A percentile compares a stretch with the other conserved stretches of the same genome.
These are phyloP conservation scores for Alternaria rosae DNA, from an alignment of 2,329 filamentous ascomycete species.

Conservation along the genomic window DNA sequence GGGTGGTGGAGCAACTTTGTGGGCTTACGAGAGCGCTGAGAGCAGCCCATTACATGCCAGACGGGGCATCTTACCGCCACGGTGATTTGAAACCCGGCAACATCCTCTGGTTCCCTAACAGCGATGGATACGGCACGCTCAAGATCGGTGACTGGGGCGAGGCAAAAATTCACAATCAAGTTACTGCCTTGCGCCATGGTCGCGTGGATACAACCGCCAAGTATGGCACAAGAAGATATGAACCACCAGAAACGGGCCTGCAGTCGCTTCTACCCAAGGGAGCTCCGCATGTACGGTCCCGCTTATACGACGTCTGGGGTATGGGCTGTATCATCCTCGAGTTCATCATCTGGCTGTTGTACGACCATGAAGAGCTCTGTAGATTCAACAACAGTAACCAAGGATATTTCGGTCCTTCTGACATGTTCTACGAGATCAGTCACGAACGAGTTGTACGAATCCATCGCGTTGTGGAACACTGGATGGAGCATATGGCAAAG, in stretches of 20 bases:
- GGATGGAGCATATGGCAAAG: slow-evolving; percentile 10
- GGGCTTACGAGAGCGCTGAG: slow-evolving; percentile 31
- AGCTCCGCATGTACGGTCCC: slow-evolving; percentile 10
- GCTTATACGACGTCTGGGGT: slow-evolving; percentile 32
- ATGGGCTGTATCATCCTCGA: slow-evolving; percentile 36
- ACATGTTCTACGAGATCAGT: neutral
- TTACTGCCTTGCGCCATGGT: slow-evolving; percentile 5
- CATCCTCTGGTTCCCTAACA: slow-evolving; percentile 39
- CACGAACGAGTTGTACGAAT: neutral
- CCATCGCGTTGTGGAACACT: neutral
- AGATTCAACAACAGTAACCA: slow-evolving; percentile 1
- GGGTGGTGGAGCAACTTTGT: slow-evolving; percentile 14
- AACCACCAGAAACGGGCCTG: slow-evolving; percentile 14
- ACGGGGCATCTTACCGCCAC: slow-evolving; percentile 26
- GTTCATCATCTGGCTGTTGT: slow-evolving; percentile 30
- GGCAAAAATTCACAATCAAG: slow-evolving; percentile 9
- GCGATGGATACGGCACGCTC: slow-evolving; percentile 8
- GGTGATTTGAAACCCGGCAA: slow-evolving; percentile 51
- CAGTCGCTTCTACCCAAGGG: neutral
- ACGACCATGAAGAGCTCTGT: slow-evolving; percentile 7
- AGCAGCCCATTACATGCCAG: slow-evolving; percentile 14
- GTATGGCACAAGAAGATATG: slow-evolving; percentile 23
- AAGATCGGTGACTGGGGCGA: slow-evolving; percentile 29
- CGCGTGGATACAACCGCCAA: slow-evolving; percentile 4
- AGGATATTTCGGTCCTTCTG: neutral